Evolutionary conservation across 2,329 filamentous ascomycete species (phyloP).

Genomic region (Ceratocystis huliohia): DNA sequence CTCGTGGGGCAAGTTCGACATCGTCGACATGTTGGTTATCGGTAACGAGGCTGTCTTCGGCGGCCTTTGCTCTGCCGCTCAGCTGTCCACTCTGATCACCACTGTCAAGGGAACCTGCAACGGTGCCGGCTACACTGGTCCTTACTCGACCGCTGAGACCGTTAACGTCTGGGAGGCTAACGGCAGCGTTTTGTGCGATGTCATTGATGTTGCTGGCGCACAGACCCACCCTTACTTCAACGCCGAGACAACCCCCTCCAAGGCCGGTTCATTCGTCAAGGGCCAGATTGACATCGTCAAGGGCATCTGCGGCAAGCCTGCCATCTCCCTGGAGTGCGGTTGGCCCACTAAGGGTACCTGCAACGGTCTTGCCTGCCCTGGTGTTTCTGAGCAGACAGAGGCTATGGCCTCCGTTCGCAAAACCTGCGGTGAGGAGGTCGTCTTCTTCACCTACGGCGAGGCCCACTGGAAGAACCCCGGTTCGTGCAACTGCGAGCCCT

Average conservation of each 20-base stretch:
- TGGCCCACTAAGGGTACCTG: conserved; percentile 62
- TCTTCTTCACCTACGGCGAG: conserved; percentile 71
- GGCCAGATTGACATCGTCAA: conserved; percentile 60
- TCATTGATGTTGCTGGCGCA: conserved; percentile 65
- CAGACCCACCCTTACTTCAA: conserved; percentile 98
- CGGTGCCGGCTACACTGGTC: conserved; percentile 55
- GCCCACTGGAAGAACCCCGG: conserved; percentile 72
- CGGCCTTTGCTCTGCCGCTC: conserved; percentile 47
- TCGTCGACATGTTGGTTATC: conserved; percentile 68
- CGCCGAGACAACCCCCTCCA: conserved; percentile 44
- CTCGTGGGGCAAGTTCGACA: conserved; percentile 58
- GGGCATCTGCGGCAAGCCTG: conserved; percentile 58
- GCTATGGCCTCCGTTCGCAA: conserved; percentile 62
- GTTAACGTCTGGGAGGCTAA: conserved; percentile 63
- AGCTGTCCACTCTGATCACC: conserved; percentile 59
- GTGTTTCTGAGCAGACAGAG: conserved; percentile 49
- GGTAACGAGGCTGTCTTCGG: conserved; percentile 87
- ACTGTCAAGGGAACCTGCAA: conserved; percentile 51
- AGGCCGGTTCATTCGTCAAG: conserved; percentile 65
- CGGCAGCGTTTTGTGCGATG: conserved; percentile 49
- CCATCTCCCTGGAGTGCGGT: conserved; percentile 78
- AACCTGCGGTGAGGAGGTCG: conserved; percentile 51
- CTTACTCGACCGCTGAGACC: conserved; percentile 76
- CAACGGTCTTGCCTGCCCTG: conserved; percentile 63
- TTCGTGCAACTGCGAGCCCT: conserved; percentile 60